phyloP scores from a whole-genome alignment of 2,329 filamentous ascomycete genomes.

The Aspergillus brasiliensis region DNA sequence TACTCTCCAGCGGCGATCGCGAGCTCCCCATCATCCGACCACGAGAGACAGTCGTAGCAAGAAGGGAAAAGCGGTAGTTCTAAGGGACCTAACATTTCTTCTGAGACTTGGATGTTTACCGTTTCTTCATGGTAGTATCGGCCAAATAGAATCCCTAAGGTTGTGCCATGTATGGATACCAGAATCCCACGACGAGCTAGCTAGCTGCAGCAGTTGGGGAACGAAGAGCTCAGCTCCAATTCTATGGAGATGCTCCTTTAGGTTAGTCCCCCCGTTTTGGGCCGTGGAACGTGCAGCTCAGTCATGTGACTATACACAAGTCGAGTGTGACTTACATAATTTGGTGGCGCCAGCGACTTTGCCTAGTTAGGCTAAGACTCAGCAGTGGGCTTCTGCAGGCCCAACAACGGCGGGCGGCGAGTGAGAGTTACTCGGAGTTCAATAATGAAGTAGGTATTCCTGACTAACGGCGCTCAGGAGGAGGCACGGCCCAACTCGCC shows the following conservation, averaged over 20 bases:
- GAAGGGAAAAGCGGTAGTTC: constrained; percentile 53
- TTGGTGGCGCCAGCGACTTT: background rate
- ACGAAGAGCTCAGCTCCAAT: background rate
- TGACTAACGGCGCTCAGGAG: background rate
- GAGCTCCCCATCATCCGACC: constrained; percentile 61
- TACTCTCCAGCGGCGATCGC: constrained; percentile 59
- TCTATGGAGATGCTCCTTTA: background rate
- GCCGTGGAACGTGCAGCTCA: background rate
- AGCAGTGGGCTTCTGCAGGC: background rate
- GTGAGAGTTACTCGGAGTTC: background rate
- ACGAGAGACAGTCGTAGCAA: constrained; percentile 56
- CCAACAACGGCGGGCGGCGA: background rate
- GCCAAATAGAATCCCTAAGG: background rate
- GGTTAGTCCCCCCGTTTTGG: background rate
- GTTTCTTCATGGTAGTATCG: background rate
- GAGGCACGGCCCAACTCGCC: constrained; percentile 3
- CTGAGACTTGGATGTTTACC: background rate
- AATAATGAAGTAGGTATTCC: no score
- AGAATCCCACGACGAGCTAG: background rate
- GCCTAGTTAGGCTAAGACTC: background rate
- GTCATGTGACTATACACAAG: background rate
- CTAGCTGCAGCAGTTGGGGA: background rate
- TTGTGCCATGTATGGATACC: background rate
- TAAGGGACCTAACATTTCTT: constrained; percentile 30
- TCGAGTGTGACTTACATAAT: background rate